Evolutionary conservation across 106 monocot genomes (phyloP).

Genomic region (Allium fistulosum): DNA sequence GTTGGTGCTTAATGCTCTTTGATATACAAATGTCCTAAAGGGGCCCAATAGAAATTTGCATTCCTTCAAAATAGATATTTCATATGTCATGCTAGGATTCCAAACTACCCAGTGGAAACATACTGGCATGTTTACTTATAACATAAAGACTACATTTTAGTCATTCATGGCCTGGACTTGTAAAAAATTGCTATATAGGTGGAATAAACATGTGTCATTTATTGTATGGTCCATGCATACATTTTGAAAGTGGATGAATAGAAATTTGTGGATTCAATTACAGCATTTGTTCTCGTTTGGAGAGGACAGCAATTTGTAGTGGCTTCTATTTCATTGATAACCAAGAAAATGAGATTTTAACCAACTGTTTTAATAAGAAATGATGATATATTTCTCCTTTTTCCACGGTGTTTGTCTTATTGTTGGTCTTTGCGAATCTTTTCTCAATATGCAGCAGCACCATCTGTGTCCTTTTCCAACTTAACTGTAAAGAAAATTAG

Average conservation of each 20-base stretch:
- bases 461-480: no score
- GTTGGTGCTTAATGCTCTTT: no score
- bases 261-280: background rate
- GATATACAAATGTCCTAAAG: no score
- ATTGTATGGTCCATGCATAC: background rate
- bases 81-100: no score
- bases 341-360: background rate
- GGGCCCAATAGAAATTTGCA: no score
- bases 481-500: no score
- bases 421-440: constrained; percentile 2
- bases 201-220: constrained; percentile 3
- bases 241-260: background rate
- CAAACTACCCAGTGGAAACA: no score
- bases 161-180: background rate
- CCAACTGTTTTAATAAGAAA: background rate
- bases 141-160: no score
- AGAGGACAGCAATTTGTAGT: background rate
- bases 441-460: background rate
- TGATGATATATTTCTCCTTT: background rate
- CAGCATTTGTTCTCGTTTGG: background rate
- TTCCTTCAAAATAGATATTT: no score
- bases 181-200: background rate
- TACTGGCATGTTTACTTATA: no score
- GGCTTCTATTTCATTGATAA: background rate
- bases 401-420: background rate